Percentiles rank a stretch among this genome's conserved stretches.
Conservation (phyloP, 306 rosid species). For the Ammopiptanthus mongolicus region DNA sequence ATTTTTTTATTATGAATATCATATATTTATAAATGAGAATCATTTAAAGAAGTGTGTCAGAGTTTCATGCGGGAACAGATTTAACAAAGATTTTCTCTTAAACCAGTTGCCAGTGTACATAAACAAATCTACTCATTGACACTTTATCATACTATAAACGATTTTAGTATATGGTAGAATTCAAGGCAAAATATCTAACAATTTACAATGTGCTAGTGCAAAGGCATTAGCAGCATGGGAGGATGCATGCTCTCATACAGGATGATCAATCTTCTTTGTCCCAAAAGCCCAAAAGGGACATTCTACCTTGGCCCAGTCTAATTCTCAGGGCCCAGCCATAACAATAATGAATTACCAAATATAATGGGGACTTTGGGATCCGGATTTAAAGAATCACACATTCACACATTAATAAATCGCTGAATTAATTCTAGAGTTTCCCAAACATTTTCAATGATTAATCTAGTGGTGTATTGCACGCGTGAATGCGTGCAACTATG, state of each 20-base stretch:
- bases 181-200: neutral
- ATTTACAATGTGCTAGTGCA: neutral
- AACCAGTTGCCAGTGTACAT: neutral
- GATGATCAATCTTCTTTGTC: neutral
- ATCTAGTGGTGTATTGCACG: no score
- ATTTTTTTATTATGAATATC: neutral
- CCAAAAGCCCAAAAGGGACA: slow-evolving; percentile 22
- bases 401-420: no score
- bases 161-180: neutral
- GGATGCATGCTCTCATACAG: slow-evolving; percentile 16
- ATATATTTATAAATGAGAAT: neutral
- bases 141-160: neutral
- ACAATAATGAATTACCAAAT: neutral
- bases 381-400: no score
- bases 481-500: no score
- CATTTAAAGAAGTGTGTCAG: no score
- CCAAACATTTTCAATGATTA: no score
- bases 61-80: neutral
- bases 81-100: neutral
- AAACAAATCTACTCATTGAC: neutral
- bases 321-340: neutral
- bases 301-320: no score
- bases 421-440: no score
- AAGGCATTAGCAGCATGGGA: slow-evolving; percentile 10
- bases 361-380: neutral